These are phyloP conservation scores for Domatiomyces catenatus DNA, from an alignment of 2,329 filamentous ascomycete genomes.

Conservation along the genomic window DNA sequence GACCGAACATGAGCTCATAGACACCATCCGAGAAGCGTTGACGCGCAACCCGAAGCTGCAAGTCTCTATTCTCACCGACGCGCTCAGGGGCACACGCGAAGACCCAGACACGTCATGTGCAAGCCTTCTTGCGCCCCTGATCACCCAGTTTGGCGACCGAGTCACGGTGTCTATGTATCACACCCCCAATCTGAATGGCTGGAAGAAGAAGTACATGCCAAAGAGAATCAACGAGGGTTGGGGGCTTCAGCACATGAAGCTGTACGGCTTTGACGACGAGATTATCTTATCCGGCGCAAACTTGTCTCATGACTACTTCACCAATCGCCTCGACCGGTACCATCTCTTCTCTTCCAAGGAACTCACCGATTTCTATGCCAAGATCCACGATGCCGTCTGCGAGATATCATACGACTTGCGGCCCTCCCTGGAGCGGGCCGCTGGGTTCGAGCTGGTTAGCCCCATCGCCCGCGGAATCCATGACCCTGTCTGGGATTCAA, in stretches of 20 bases:
- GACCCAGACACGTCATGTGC: conserved; percentile 73
- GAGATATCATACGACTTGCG: conserved; percentile 68
- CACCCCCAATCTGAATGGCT: conserved; percentile 81
- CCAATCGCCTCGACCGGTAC: conserved; percentile 86
- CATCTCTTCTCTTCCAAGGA: conserved; percentile 71
- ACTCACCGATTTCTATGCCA: conserved; percentile 67
- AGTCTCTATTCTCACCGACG: conserved; percentile 82
- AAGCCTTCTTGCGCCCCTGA: conserved; percentile 70
- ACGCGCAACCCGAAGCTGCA: conserved; percentile 57
- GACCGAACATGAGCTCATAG: conserved; percentile 75
- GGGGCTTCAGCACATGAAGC: conserved; percentile 97
- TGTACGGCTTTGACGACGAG: conserved; percentile 90
- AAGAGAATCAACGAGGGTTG: conserved; percentile 93
- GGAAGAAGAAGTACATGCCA: conserved; percentile 70
- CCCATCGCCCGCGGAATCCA: conserved; percentile 15
- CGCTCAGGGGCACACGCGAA: conserved; percentile 79
- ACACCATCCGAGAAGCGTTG: conserved; percentile 60
- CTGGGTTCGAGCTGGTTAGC: conserved; percentile 40
- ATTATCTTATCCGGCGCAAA: conserved; percentile 92
- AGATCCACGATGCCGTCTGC: conserved; percentile 60
- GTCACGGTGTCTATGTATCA: conserved; percentile 97
- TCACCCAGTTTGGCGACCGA: conserved; percentile 70
- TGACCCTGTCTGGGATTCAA: conserved; percentile 16
- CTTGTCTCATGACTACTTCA: conserved; percentile 86
- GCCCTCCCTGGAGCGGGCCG: conserved; percentile 36